Percentiles rank a stretch among this genome's conserved stretches.
Evolutionary conservation across 2,329 filamentous ascomycete species (phyloP).

Genomic region (Lachnellula hyalina): DNA sequence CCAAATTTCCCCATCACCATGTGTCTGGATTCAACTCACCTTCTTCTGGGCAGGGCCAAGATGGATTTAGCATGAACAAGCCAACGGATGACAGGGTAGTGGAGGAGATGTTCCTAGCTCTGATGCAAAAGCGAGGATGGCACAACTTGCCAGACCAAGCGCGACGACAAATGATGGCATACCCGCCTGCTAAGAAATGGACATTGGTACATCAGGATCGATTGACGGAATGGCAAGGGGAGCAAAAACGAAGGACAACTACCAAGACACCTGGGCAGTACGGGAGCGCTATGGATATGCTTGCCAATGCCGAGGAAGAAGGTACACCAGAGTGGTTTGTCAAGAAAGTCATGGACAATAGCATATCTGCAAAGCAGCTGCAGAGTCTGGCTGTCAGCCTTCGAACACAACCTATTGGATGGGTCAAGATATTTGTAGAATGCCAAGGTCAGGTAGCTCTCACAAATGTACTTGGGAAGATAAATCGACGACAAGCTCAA

Average conservation of each 20-base stretch:
- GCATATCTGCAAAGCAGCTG: constrained; percentile 83
- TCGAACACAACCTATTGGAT: constrained; percentile 92
- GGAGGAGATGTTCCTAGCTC: constrained; percentile 82
- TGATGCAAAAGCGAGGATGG: constrained; percentile 98
- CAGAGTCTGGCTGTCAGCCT: constrained; percentile 92
- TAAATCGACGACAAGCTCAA: constrained; percentile 82
- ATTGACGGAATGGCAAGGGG: constrained; percentile 87
- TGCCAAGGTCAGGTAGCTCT: constrained; percentile 95
- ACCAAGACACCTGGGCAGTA: constrained; percentile 66
- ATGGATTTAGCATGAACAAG: constrained; percentile 57
- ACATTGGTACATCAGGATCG: constrained; percentile 93
- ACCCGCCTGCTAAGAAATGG: constrained; percentile 95
- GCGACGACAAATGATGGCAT: constrained; percentile 90
- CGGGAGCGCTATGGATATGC: constrained; percentile 61
- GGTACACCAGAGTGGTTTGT: constrained; percentile 98
- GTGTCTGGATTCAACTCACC: constrained; percentile 20
- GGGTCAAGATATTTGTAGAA: constrained; percentile 95
- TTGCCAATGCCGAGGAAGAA: constrained; percentile 83
- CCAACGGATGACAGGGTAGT: constrained; percentile 78
- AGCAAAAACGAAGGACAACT: constrained; percentile 80
- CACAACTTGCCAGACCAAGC: constrained; percentile 95
- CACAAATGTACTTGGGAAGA: constrained; percentile 87
- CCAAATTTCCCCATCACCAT: constrained; percentile 41
- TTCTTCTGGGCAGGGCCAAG: constrained; percentile 14
- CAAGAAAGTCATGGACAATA: constrained; percentile 92